phyloP scores from a whole-genome alignment of 202 grass and related monocot species.

The Carex arenaria region DNA sequence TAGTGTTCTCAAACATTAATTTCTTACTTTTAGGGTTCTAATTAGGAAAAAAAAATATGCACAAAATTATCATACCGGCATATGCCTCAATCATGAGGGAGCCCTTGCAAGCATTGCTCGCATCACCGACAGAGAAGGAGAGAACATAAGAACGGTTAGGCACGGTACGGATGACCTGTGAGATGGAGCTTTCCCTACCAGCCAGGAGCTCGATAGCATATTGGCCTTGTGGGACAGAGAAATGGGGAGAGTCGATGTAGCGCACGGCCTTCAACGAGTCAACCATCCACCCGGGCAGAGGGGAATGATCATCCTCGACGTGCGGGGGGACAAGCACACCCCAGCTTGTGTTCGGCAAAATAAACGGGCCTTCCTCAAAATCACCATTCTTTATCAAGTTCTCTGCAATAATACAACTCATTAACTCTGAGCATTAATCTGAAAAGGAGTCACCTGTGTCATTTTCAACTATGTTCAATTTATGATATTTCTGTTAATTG shows the following conservation, averaged over 20 bases:
- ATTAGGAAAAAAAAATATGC: not conserved
- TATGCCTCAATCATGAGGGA: conserved; percentile 65
- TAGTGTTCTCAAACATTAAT: not conserved
- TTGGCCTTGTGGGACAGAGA: conserved; percentile 50
- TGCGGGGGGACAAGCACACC: conserved; percentile 64
- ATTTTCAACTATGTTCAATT: not conserved
- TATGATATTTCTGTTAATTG: not conserved
- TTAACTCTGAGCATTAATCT: not conserved
- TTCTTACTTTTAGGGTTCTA: not conserved
- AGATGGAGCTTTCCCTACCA: conserved; percentile 55
- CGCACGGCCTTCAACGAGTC: conserved; percentile 67
- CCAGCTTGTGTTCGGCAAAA: conserved; percentile 58
- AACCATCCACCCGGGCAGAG: conserved; percentile 75
- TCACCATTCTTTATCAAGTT: conserved; percentile 81
- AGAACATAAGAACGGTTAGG: conserved; percentile 43
- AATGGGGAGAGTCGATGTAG: conserved; percentile 67
- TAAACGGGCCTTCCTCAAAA: conserved; percentile 82
- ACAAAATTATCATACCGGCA: conserved; percentile 26
- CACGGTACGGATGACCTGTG: conserved; percentile 58
- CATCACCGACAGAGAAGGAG: conserved; percentile 69
- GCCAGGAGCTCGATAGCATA: conserved; percentile 76
- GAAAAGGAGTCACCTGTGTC: not conserved
- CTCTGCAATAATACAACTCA: conserved; percentile 17
- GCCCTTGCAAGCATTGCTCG: conserved; percentile 45
- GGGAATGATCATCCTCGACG: conserved; percentile 56